Evolutionary conservation across 164 flowering plant species (phyloP).

Genomic region (Magnolia officinalis): DNA sequence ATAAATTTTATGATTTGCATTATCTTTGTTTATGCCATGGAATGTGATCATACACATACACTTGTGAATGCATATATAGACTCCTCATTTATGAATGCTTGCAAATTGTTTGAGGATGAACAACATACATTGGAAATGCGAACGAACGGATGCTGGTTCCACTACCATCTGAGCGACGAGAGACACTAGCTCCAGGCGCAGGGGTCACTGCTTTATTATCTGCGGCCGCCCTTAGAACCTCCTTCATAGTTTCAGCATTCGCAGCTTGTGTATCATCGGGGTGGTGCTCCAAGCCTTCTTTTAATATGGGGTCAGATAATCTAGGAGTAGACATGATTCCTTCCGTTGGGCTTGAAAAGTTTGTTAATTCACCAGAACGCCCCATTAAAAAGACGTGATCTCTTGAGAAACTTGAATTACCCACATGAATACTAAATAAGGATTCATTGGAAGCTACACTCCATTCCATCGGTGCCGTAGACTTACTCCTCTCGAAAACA

Average conservation of each 20-base stretch:
- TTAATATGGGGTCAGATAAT: too few relatives aligned
- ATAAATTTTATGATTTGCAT: too few relatives aligned
- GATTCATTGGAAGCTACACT: constrained; percentile 89
- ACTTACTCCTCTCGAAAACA: constrained; percentile 43
- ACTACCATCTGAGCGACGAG: constrained; percentile 43
- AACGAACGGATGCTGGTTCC: constrained; percentile 37
- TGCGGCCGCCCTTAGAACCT: constrained; percentile 9
- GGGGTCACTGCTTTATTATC: neutral
- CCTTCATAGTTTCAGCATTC: constrained; percentile 20
- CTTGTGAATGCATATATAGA: neutral
- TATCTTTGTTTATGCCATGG: neutral
- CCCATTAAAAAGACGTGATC: constrained; percentile 36
- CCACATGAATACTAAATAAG: constrained; percentile 70
- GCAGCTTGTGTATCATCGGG: constrained; percentile 13
- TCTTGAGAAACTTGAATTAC: constrained; percentile 58
- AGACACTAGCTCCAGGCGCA: constrained; percentile 11
- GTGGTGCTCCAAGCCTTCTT: neutral
- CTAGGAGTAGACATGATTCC: neutral
- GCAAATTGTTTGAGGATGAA: neutral
- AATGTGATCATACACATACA: too few relatives aligned
- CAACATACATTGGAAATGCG: constrained; percentile 51
- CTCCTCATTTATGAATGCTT: neutral
- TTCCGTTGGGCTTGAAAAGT: neutral
- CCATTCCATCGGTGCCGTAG: constrained; percentile 60
- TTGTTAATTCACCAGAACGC: constrained; percentile 31